Base-by-base conservation (phyloP, 2,329 filamentous ascomycete species). In the Hirsutella minnesotensis region DNA sequence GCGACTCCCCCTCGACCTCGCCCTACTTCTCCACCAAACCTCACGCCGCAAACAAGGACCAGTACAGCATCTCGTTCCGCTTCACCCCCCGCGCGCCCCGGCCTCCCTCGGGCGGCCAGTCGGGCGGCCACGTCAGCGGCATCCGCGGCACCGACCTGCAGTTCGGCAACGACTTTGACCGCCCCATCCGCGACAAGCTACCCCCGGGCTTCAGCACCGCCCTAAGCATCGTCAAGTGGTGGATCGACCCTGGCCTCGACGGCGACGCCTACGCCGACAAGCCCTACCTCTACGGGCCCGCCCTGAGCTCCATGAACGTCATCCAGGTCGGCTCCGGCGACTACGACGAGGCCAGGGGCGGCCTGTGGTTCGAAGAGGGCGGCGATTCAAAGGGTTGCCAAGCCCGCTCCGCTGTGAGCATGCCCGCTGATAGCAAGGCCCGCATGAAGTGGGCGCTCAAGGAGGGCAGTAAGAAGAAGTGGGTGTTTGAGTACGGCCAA, bases 121-220 rank as follows among this genome's bases (percentile, higher is more conserved):
- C 46, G 1, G 47, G 50, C 3, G 46, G 49, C 5, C 22, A 44
- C 5, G 5, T 19, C n/a, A 46, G 62, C 62, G 72, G 73, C 30
- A 79, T 94, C 44, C 69, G 71, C 3, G 87, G 78, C 37, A 63
- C 75, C 21, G 80, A 94, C 48, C 70, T 98, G 3, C 79, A 95
- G 42, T 95, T 95, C 53, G 92, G 90, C 35, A 96, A 96, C 60
- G 88, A 95, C 68, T 95, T 96, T 58, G 89, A 95, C 56, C 77
- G 84, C 40, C 86, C 92, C 0, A 92, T 98, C 52, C 77, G 87
- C 24, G 83, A 95, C 57, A 77, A 81, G 15, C 69, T 98, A 2
- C 90, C 92, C 0, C 86, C 86, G 0, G 88, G 90, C 0, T 94
- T 95, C 62, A 79, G 78, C 56, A 82, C 86, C 9, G 89, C 88